Evolutionary conservation across 1,284 basidiomycete species (phyloP), one percentile per base, ranked within the genome.

Genomic region (Coniophora puteana): DNA sequence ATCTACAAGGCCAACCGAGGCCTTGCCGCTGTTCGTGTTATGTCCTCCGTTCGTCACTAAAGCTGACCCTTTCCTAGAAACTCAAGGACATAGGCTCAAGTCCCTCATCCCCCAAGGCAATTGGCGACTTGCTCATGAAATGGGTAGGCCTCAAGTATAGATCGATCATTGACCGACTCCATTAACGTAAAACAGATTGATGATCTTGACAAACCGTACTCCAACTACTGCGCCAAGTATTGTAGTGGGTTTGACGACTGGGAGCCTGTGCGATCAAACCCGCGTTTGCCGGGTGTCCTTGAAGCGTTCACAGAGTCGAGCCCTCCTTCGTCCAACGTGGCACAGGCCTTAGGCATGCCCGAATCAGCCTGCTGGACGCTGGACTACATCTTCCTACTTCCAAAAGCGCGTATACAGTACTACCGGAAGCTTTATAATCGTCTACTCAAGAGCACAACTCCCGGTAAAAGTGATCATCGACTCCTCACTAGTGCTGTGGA

Each of bases 41-140:
- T 26, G 20, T 18, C 16, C 24, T 40, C 11, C 28, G 20, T 35
- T 35, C 26, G 34, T 11, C 20, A 46, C 50, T 57, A 21, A 58
- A 41, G 34, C 27, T 46, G 23, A 46, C 13, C 16, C 32, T 35
- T 38, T 25, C 40, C 17, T 60, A 95, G 93, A 89, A 89, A 76
- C 71, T 99, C 46, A 92, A 89, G 62, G 93, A 96, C 49, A 94
- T 99, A 46, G 95, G 93, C 7, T 80, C 88, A 32, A 92, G 88
- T 63, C 93, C 94, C 1, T 83, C 91, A 1, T 91, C 89, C n/a
- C 92, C 95, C 12, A 96, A 95, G 60, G 92, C 89, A 10, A 75
- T 99, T 16, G 95, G 95, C 36, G 95, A 98, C 63, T 68, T 99
- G 35, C 74, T 99, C 44, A 97, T 98, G 89, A 84, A 89, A 66